Percentiles rank a stretch among this genome's conserved stretches.
These are phyloP conservation scores for Teratosphaeria zuluensis DNA, from an alignment of 2,329 filamentous ascomycete species.

Conservation along the genomic window DNA sequence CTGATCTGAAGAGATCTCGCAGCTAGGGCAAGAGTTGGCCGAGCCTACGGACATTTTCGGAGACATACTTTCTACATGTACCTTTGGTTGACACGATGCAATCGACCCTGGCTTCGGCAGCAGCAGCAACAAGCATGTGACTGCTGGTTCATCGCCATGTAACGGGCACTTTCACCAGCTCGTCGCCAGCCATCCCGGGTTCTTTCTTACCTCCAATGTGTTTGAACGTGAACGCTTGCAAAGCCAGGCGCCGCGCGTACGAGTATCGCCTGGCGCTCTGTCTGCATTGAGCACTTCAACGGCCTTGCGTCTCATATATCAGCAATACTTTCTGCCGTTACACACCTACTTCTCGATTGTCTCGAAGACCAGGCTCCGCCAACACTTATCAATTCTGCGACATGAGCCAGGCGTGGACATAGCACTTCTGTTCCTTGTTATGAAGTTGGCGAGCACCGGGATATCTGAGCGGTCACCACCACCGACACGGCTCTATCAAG, in stretches of 20 bases:
- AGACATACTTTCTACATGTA: not conserved
- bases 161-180: constrained; percentile 11
- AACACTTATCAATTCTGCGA: constrained; percentile 29
- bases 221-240: constrained; percentile 30
- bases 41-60: constrained; percentile 14
- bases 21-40: constrained; percentile 14
- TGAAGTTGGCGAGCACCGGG: constrained; percentile 35
- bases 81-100: not conserved
- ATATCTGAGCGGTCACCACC: constrained; percentile 26
- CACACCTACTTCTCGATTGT: constrained; percentile 42
- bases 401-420: constrained; percentile 39
- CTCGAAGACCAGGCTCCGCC: constrained; percentile 37
- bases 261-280: constrained; percentile 30
- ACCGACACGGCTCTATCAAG: constrained; percentile 33
- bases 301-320: constrained; percentile 30
- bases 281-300: constrained; percentile 28
- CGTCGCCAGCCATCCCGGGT: constrained; percentile 18
- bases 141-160: constrained; percentile 9
- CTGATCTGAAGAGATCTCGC: constrained; percentile 13
- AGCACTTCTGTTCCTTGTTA: constrained; percentile 39
- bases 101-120: not conserved
- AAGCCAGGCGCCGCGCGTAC: constrained; percentile 30
- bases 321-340: constrained; percentile 35
- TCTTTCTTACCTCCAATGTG: constrained; percentile 35
- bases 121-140: constrained; percentile 12